phyloP scores from a whole-genome alignment of 345 rosid genomes.

The Geranium rotundifolium region DNA sequence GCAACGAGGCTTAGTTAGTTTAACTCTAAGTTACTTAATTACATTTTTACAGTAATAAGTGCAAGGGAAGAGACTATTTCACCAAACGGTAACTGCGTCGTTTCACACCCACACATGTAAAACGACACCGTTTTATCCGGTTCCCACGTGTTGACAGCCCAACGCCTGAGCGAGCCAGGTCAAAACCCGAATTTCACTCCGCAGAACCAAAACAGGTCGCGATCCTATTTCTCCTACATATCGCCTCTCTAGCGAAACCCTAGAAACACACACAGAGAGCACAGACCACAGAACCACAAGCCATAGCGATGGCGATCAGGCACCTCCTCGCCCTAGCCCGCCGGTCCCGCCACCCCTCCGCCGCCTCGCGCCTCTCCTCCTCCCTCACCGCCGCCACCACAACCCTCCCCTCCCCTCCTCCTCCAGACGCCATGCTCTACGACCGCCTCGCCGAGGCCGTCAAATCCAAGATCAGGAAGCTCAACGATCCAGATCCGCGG shows the following conservation, averaged over 20 bases:
- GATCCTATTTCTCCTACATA: too few species aligned
- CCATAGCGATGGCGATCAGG: not conserved
- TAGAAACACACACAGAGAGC: not conserved
- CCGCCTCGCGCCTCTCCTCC: constrained; percentile 15
- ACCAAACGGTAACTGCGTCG: too few species aligned
- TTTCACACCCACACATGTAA: too few species aligned
- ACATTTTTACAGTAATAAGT: too few species aligned
- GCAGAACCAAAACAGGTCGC: too few species aligned
- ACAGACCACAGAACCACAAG: not conserved
- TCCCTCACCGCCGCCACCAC: constrained; percentile 32
- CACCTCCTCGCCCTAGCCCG: constrained; percentile 18
- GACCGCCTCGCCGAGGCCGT: constrained; percentile 66
- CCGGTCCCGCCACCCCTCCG: constrained; percentile 40
- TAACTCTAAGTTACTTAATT: too few species aligned
- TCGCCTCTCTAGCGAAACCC: not conserved
- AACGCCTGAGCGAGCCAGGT: too few species aligned
- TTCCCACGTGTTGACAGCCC: too few species aligned
- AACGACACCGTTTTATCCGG: too few species aligned
- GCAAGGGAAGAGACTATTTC: too few species aligned
- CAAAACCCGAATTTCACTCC: too few species aligned
- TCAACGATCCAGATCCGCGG: constrained; percentile 74
- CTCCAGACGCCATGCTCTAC: constrained; percentile 64
- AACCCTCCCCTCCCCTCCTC: constrained; percentile 36
- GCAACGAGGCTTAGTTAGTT: too few species aligned
- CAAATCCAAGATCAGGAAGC: constrained; percentile 49